Base-by-base conservation (phyloP, 495 filamentous ascomycete species). In the Neurospora sp. region DNA sequence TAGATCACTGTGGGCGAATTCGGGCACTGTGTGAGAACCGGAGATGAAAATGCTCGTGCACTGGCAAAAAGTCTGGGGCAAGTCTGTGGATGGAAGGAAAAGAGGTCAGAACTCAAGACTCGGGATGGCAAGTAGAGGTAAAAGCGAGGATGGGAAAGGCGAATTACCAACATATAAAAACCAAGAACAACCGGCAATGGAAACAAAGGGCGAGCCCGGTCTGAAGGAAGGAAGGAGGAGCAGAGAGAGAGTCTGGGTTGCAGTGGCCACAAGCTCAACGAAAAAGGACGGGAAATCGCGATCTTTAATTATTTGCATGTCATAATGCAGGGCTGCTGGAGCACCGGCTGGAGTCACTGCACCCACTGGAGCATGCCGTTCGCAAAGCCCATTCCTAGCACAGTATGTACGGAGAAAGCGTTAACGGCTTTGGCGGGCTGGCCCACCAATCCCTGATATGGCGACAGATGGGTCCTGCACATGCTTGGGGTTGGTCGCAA, bases 221-320 rank as follows among this genome's bases (percentile, higher is more conserved):
- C 54, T 35, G 35, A 71, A 18, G 42, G 44, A 71, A 71, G 42
- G 27, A 39, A 14, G 39, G 12, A 42, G 69, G 69, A n/a, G 27
- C 20, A 14, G 69, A 40, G 31, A 27, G 39, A 42, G 69, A 31
- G 8, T 44, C 12, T 71, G 11, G 70, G 16, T 39, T 44, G 70
- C 23, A 70, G 69, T 69, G n/a, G 48, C 23, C 9, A 14, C 54
- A 39, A 41, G 35, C 31, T 37, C 39, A 31, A 48, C 31, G 41
- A 73, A 75, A 44, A 3, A 20, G 48, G 31, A 72, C 31, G 70
- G 75, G 44, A 71, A 72, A 39, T 79, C 74, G 75, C 71, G 73
- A 75, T 79, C 75, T 78, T 80, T 74, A 74, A 76, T 69, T 72
- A 70, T 74, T 74, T 46, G 38, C 62, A 44, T 73, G 72, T 75